phyloP scores from a whole-genome alignment of 2,329 filamentous ascomycete genomes.

The Botrytis medusae region DNA sequence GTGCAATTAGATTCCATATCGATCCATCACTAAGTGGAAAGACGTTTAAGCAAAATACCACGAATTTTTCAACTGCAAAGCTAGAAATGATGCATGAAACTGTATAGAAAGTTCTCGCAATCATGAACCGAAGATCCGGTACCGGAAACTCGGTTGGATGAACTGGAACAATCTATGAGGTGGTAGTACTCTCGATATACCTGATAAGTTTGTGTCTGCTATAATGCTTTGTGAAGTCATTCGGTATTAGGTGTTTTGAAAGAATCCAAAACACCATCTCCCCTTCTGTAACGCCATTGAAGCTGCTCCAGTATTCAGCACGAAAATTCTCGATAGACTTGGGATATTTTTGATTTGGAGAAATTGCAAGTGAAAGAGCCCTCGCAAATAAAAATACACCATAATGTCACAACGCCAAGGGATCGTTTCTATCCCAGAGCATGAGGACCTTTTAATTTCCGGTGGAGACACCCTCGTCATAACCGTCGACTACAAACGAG shows the following conservation, averaged over 20 bases:
- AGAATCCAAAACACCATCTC: not conserved
- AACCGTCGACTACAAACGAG: not conserved
- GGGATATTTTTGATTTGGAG: not conserved
- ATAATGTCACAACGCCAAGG: not conserved
- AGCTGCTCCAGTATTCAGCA: not conserved
- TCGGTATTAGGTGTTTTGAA: not conserved
- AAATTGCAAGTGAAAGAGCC: not conserved
- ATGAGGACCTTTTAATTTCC: not conserved
- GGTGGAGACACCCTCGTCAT: not conserved
- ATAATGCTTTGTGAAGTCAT: not conserved
- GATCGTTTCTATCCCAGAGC: not conserved
- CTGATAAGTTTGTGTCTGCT: not conserved
- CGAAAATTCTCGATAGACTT: not conserved
- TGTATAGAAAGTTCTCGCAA: not conserved
- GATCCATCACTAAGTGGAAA: not conserved
- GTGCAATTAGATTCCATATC: not conserved
- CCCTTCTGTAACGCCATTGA: not conserved
- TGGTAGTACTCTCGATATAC: not conserved
- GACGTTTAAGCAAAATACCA: not conserved
- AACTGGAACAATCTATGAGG: not conserved
- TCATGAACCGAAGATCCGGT: not conserved
- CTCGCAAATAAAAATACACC: not conserved
- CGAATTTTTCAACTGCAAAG: not conserved
- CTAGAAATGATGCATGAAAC: not conserved
- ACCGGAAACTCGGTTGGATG: not conserved